These are phyloP conservation scores for Exophiala mesophila DNA, from an alignment of 2,329 filamentous ascomycete species.

Conservation along the genomic window DNA sequence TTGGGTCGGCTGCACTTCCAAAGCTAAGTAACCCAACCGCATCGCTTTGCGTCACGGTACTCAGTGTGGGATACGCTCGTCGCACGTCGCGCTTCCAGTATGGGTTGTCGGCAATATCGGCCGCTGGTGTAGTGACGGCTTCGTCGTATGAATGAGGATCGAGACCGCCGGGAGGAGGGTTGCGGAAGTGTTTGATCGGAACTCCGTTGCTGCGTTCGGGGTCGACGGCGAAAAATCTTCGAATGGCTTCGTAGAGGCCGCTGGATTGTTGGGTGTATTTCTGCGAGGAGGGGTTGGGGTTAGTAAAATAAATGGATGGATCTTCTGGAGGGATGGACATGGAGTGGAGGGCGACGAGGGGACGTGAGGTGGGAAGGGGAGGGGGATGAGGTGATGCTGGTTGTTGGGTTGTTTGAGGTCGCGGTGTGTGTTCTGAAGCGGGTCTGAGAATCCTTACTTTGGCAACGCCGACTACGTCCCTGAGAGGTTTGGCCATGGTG, in stretches of 20 bases:
- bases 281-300: slow-evolving; percentile 48
- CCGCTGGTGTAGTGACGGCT: slow-evolving; percentile 76
- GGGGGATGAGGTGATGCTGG: not conserved
- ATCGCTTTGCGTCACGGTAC: slow-evolving; percentile 76
- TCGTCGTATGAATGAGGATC: slow-evolving; percentile 72
- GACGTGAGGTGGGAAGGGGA: not conserved
- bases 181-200: slow-evolving; percentile 88
- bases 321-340: not conserved
- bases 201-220: slow-evolving; percentile 85
- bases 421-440: not conserved
- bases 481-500: slow-evolving; percentile 22
- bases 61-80: slow-evolving; percentile 73
- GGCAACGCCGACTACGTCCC: slow-evolving; percentile 18
- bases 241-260: slow-evolving; percentile 82
- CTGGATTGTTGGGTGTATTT: slow-evolving; percentile 93
- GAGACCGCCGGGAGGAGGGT: slow-evolving; percentile 70
- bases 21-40: slow-evolving; percentile 79
- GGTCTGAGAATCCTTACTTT: slow-evolving; percentile 10
- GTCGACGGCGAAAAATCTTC: slow-evolving; percentile 73
- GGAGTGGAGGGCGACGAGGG: not conserved
- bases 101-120: slow-evolving; percentile 82
- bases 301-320: not conserved
- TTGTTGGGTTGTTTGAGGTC: too few species aligned
- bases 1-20: slow-evolving; percentile 74
- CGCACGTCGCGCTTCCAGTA: slow-evolving; percentile 95